A percentile compares a stretch with the other conserved stretches of the same genome.
Conservation (phyloP, 345 rosid species). For the Salix purpurea region DNA sequence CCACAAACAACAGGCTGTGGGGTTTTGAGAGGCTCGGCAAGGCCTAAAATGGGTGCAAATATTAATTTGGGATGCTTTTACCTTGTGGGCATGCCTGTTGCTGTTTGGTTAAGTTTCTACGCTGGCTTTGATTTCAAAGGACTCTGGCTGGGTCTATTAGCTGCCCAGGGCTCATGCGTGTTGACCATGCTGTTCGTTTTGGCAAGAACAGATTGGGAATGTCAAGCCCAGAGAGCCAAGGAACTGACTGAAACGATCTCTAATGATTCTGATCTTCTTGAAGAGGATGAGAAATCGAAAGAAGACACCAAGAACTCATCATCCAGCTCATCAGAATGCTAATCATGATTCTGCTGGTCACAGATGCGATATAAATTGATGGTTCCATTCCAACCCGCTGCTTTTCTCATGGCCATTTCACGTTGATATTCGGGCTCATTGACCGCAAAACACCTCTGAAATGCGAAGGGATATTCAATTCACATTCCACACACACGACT, state of each 20-base stretch:
- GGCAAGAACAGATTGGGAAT: constrained; percentile 20
- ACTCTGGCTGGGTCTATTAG: constrained; percentile 24
- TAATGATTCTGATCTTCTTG: constrained; percentile 4
- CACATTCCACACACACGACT: neutral
- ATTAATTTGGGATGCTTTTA: constrained; percentile 26
- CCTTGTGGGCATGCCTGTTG: constrained; percentile 27
- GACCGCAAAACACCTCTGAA: neutral
- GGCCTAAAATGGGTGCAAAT: constrained; percentile 27
- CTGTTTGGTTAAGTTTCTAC: constrained; percentile 20
- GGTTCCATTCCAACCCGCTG: neutral
- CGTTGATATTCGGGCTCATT: neutral
- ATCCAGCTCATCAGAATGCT: neutral
- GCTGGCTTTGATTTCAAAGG: constrained; percentile 27
- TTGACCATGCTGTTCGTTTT: constrained; percentile 17
- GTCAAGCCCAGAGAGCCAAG: constrained; percentile 21
- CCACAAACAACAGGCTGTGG: constrained; percentile 29
- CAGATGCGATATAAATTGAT: no score
- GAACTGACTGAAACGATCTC: constrained; percentile 10
- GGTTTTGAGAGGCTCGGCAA: constrained; percentile 21
- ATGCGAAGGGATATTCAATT: neutral
- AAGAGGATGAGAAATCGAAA: neutral
- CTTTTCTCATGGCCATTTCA: neutral
- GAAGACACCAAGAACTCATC: neutral
- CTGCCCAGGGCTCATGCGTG: constrained; percentile 26
- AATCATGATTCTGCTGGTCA: constrained; percentile 6